Evolutionary conservation across 1,139 yeast species (phyloP), one percentile per base, ranked within the genome.

Genomic region (Candida albicans): DNA sequence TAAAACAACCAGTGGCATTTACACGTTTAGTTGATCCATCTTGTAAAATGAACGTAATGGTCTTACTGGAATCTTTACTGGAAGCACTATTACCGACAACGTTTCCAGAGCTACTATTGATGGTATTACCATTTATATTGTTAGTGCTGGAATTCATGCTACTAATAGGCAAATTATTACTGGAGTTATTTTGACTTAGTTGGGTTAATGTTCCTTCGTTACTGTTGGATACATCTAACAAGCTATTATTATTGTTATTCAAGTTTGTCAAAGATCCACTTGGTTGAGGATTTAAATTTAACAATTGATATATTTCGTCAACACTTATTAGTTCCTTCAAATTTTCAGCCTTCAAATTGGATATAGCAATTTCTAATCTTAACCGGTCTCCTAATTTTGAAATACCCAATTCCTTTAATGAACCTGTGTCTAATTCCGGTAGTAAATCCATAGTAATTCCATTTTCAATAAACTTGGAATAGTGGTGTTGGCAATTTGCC

Each of bases 351-450:
- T 73, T 65, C 51, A 78, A 46, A 43, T 68, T 62, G 42, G 71
- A 60, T 29, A 82, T 67, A 44, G 84, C 82, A 15, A 81, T 67
- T 52, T 81, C 81, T 8, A 88, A 59, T 29, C 84, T 70, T 30
- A 93, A 71, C 29, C 97, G 69, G 60, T 93, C 98, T 0, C 98
- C 98, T 8, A 93, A 77, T 52, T 81, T 84, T 14, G 54, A 53
- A n/a, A 93, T 66, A 0, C 96, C 97, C 8, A 93, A 61, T 49
- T 86, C 95, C 43, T 75, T 77, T 44, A 93, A 72, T 0, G 90
- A 79, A n/a, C 66, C 72, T 32, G 78, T 73, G 56, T 89, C 96
- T 40, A 90, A 63, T 48, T 81, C 86, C 1, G 81, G 67, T 11
- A 87, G 59, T 5, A 88, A 65, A 39, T 81, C 87, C 36, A 75